Percentiles rank a stretch among this genome's conserved stretches.
Conservation (phyloP, 768 basidiomycete genomes). For the Tremella fuciformis region DNA sequence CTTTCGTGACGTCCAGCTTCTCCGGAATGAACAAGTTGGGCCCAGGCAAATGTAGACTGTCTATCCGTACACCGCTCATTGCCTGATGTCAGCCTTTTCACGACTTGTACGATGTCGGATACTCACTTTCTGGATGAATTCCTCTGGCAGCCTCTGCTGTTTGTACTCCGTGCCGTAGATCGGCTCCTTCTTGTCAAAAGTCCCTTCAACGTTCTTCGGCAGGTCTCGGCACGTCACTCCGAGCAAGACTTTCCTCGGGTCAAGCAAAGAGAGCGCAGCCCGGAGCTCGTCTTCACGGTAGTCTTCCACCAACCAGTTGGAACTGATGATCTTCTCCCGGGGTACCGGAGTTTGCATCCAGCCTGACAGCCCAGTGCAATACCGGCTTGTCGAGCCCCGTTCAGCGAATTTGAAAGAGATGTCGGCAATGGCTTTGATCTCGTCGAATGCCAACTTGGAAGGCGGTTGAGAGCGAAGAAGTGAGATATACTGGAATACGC, state of each 20-base stretch:
- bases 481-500: conserved; percentile 69
- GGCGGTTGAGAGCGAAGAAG: conserved; percentile 53
- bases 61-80: conserved; percentile 57
- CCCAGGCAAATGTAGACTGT: conserved; percentile 71
- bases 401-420: conserved; percentile 84
- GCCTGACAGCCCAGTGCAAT: conserved; percentile 72
- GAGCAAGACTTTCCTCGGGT: conserved; percentile 64
- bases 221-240: conserved; percentile 76
- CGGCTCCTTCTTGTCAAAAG: conserved; percentile 63
- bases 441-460: conserved; percentile 66
- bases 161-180: conserved; percentile 90
- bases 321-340: conserved; percentile 69
- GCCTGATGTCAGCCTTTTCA: conserved; percentile 56
- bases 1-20: conserved; percentile 77
- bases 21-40: conserved; percentile 89
- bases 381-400: conserved; percentile 72
- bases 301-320: conserved; percentile 67
- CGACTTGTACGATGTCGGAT: not conserved
- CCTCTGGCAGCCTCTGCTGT: conserved; percentile 58
- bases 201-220: conserved; percentile 59
- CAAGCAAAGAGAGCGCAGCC: conserved; percentile 64
- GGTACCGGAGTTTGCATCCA: conserved; percentile 78
- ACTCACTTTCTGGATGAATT: conserved; percentile 59
- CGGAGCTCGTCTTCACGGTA: conserved; percentile 61
- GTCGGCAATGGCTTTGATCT: conserved; percentile 66